Conservation (phyloP, 129 eudicot species). For the Deinandra increscens region DNA sequence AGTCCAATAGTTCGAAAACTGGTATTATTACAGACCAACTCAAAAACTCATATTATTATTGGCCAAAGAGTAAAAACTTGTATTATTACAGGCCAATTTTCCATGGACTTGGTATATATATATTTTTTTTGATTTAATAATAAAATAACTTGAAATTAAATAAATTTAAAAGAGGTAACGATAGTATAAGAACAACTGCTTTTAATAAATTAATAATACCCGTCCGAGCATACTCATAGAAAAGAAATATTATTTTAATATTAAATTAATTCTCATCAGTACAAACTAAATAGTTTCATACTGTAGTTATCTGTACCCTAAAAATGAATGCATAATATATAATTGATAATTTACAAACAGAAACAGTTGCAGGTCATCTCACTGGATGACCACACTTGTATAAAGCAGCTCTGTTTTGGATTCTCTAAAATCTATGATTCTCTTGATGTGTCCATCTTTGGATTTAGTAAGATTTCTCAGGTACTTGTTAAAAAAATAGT, state of each 20-base stretch:
- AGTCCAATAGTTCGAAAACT: too few species aligned
- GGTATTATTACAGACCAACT: too few species aligned
- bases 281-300: constrained; percentile 5
- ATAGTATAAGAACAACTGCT: too few species aligned
- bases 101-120: too few species aligned
- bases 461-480: constrained; percentile 30
- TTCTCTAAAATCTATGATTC: constrained; percentile 22
- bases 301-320: constrained; percentile 1
- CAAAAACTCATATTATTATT: too few species aligned
- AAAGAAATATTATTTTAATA: neutral
- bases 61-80: too few species aligned
- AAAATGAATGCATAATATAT: constrained; percentile 2
- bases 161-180: too few species aligned
- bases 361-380: constrained; percentile 26
- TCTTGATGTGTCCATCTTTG: constrained; percentile 23
- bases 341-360: constrained; percentile 8
- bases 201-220: too few species aligned
- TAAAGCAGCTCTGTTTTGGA: constrained; percentile 25
- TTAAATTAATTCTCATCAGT: neutral
- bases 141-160: too few species aligned
- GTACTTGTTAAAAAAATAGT: constrained; percentile 17
- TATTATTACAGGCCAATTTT: too few species aligned
- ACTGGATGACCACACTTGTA: constrained; percentile 29
- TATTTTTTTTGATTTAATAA: too few species aligned
- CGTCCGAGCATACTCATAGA: neutral